Evolutionary conservation across 106 monocot species (phyloP), one percentile per base, ranked within the genome.

Genomic region (Posidonia australis): DNA sequence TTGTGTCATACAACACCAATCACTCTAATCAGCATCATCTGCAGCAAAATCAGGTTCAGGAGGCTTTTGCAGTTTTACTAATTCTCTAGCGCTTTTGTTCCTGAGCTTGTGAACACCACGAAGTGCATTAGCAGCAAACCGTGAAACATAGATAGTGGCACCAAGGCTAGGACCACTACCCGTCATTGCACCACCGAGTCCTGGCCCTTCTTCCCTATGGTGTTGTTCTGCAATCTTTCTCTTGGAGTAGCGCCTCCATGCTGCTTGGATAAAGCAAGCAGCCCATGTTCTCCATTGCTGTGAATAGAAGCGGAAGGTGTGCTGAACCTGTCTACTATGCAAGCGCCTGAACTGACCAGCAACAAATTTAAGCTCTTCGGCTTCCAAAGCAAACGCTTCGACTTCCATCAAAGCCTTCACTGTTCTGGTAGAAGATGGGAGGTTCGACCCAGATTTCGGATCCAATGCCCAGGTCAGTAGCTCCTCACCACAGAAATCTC

Each of bases 251-350:
- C 89, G 60, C 57, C 85, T 46, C 89, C 85, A 89, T 26, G 89
- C 85, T 9, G 89, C 85, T 55, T 89, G 89, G 22, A 89, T 82
- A 36, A 82, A 89, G 74, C 67, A 72, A 9, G 89, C 82, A 1
- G 89, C 89, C 89, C 89, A 89, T 1, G 89, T 89, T 64, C 85
- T 70, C 85, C 89, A 89, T 65, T 89, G 82, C 74, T 89, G 82
- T 1, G 89, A 89, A 56, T 88, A 84, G 65, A 88, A 84, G 17
- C 81, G 60, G 48, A 88, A 88, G 12, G 84, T 85, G 51, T 85
- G 85, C 63, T 89, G 85, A 31, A 89, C 82, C 66, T 85, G 84
- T 29, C 74, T 74, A 64, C 88, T 88, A 60, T 88, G 88, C 16
- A 88, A 45, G 1, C 88, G 76, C 53, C 88, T 66, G 67, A 88